Percentiles rank a stretch among this genome's conserved stretches.
Evolutionary conservation across 176 grass and related monocot species (phyloP).

Genomic region (Paspalum notatum): DNA sequence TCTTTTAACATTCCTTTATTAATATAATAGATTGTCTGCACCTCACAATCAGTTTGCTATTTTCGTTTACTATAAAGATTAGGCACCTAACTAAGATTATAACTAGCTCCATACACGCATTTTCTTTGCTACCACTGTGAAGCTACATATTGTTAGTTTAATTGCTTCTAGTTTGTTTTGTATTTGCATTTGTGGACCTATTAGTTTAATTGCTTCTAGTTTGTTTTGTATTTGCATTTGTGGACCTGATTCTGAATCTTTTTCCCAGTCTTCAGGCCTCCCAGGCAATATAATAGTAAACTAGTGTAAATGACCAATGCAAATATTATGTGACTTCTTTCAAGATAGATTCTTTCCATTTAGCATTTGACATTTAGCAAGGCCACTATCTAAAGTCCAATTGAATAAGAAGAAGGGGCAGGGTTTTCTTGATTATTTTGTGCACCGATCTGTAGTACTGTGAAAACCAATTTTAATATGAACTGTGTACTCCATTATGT

Average conservation of each 20-base stretch:
- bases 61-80: not conserved
- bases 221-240: slow-evolving; percentile 30
- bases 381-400: not conserved
- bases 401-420: not conserved
- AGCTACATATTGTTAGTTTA: slow-evolving; percentile 16
- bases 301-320: not conserved
- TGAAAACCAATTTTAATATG: slow-evolving; percentile 2
- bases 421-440: not conserved
- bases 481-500: not conserved
- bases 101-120: not conserved
- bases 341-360: not conserved
- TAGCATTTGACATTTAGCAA: not conserved
- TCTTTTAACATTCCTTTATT: too few species aligned
- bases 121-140: not conserved
- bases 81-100: not conserved
- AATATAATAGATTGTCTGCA: too few species aligned
- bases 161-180: slow-evolving; percentile 19
- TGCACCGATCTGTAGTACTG: not conserved
- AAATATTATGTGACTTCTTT: not conserved
- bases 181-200: slow-evolving; percentile 13
- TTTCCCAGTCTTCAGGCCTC: not conserved
- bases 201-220: slow-evolving; percentile 20
- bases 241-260: not conserved
- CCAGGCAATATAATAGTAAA: not conserved
- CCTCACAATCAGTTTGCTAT: not conserved